A percentile compares a stretch with the other conserved stretches of the same genome.
Evolutionary conservation across 2,329 filamentous ascomycete genomes (phyloP).

Genomic region (Cercospora zeae-maydis): DNA sequence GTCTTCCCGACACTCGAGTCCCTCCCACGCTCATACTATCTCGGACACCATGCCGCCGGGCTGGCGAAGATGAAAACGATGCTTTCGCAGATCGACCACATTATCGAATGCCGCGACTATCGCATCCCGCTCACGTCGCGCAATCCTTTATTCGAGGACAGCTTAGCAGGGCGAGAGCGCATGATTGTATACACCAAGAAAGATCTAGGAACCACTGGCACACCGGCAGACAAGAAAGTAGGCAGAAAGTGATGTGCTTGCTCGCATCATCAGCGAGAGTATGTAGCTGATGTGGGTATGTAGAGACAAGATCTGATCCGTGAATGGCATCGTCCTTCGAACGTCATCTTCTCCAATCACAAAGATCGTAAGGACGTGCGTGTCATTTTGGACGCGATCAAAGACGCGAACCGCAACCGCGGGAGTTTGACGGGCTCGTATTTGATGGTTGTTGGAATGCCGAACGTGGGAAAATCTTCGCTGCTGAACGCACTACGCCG

Average conservation of each 20-base stretch:
- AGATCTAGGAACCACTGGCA: conserved; percentile 61
- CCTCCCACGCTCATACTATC: conserved; percentile 85
- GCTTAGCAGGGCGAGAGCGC: conserved; percentile 67
- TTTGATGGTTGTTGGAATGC: conserved; percentile 91
- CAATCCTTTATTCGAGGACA: conserved; percentile 83
- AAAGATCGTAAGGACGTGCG: conserved; percentile 44
- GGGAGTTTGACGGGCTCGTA: conserved; percentile 75
- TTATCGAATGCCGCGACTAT: conserved; percentile 93
- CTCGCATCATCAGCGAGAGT: conserved; percentile 9
- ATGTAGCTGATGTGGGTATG: conserved; percentile 19
- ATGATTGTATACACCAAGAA: conserved; percentile 88
- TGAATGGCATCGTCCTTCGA: conserved; percentile 52
- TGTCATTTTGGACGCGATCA: conserved; percentile 51
- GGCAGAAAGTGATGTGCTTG: conserved; percentile 12
- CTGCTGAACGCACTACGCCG: conserved; percentile 82
- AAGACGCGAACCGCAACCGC: conserved; percentile 47
- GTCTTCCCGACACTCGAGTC: conserved; percentile 69
- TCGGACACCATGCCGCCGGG: conserved; percentile 85
- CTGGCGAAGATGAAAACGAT: conserved; percentile 77
- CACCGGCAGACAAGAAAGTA: conserved; percentile 32
- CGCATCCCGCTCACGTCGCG: conserved; percentile 83
- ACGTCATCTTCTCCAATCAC: conserved; percentile 53
- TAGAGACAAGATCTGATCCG: conserved; percentile 49
- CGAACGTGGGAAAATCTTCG: conserved; percentile 93
- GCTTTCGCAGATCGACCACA: conserved; percentile 75